Base-by-base conservation (phyloP, 2,329 filamentous ascomycete genomes). In the Colletotrichum somersetense region DNA sequence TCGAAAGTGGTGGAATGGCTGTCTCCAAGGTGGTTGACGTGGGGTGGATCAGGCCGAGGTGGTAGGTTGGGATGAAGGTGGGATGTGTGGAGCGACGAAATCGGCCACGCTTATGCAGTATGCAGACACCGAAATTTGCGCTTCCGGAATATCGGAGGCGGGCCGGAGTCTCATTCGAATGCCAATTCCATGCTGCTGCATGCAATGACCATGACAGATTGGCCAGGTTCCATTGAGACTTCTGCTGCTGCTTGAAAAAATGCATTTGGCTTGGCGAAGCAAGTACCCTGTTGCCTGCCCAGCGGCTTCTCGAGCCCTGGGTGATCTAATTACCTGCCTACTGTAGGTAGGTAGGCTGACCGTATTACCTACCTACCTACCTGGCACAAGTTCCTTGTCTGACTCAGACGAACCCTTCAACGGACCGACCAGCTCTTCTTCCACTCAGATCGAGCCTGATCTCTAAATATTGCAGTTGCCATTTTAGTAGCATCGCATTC, bases 41-140 rank as follows among this genome's bases (percentile, higher is more conserved):
- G 70, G 55, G 33, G n/a, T 72, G 48, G 55, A 66, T 65, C 58
- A 58, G 44, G 56, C 42, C 53, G 33, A 65, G 53, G 48, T 55
- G 52, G 62, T 66, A 48, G 62, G 70, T 56, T 72, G 66, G 70
- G 70, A 70, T 62, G 67, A 63, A 71, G 62, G 67, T 73, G 67
- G 67, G 71, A 73, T 66, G 67, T 70, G 62, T 48, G 64, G 42
- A 62, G 71, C 67, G 71, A 73, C 71, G 71, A 73, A 71, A 73
- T 73, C 71, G 71, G 71, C 71, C 67, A 67, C 56, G 67, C 62
- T 62, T 62, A 67, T 62, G 42, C 62, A 62, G 71, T 62, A 62
- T 56, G 46, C 70, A 70, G 66, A 61, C 23, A 65, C 66, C 70
- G 56, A 59, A 61, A 33, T 65, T 70, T 70, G 70, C 70, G 70